Percentiles rank a stretch among this genome's conserved stretches.
Conservation (phyloP, 345 rosid genomes). For the Murraya koenigii region DNA sequence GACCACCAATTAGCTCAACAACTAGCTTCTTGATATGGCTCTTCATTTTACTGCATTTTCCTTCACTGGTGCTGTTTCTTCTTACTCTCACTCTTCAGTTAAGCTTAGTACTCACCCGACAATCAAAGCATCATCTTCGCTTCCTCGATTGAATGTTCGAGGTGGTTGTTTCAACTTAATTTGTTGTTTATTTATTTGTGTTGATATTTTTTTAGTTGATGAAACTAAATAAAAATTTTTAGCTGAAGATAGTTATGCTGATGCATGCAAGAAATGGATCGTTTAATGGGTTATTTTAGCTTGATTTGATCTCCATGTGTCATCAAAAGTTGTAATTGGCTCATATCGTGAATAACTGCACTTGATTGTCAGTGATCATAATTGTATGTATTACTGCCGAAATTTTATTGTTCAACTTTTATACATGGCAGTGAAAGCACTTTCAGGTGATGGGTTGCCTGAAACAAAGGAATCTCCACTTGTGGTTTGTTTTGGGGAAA, state of each 20-base stretch:
- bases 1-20: too few species aligned
- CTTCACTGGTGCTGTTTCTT: constrained; percentile 15
- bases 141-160: constrained; percentile 19
- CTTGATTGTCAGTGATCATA: too few species aligned
- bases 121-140: constrained; percentile 28
- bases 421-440: constrained; percentile 49
- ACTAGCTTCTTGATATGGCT: constrained; percentile 28
- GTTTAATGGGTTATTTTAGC: too few species aligned
- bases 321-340: background rate
- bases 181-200: background rate
- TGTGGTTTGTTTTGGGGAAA: constrained; percentile 94
- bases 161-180: constrained; percentile 14
- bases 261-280: background rate
- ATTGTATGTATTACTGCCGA: background rate
- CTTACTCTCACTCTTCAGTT: constrained; percentile 15
- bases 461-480: constrained; percentile 51
- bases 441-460: constrained; percentile 39
- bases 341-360: too few species aligned
- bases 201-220: background rate
- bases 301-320: too few species aligned
- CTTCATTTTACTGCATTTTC: constrained; percentile 29
- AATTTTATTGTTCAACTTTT: constrained; percentile 6
- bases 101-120: constrained; percentile 14
- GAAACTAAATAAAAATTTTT: background rate
- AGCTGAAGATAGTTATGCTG: background rate